Conservation (phyloP, 257 asterid genomes). For the Petrea volubilis region DNA sequence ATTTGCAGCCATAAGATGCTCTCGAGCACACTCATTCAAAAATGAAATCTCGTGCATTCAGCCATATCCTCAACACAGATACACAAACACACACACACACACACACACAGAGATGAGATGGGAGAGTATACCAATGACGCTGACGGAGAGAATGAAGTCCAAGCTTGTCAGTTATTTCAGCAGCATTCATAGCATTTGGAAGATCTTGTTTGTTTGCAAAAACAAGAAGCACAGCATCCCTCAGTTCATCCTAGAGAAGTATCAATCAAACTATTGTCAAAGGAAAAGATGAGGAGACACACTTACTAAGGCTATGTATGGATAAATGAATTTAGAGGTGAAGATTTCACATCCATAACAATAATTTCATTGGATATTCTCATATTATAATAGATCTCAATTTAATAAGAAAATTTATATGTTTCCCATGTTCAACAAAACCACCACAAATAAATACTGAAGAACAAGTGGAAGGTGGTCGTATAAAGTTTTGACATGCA, state of each 20-base stretch:
- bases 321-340: too few relatives aligned
- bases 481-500: too few relatives aligned
- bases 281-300: background rate
- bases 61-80: background rate
- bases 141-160: slow-evolving; percentile 47
- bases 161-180: slow-evolving; percentile 45
- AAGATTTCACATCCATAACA: too few relatives aligned
- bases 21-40: background rate
- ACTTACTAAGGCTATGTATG: too few relatives aligned
- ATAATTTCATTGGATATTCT: too few relatives aligned
- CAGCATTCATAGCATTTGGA: slow-evolving; percentile 45
- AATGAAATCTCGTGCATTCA: background rate
- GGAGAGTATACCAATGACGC: slow-evolving; percentile 31
- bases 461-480: too few relatives aligned
- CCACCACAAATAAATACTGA: too few relatives aligned
- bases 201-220: slow-evolving; percentile 48
- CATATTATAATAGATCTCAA: too few relatives aligned
- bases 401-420: too few relatives aligned
- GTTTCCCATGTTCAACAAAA: too few relatives aligned
- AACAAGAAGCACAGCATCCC: slow-evolving; percentile 44
- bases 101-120: background rate
- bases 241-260: slow-evolving; percentile 34
- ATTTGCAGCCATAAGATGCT: background rate
- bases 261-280: background rate
- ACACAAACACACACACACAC: background rate